Percentiles rank a stretch among this genome's conserved stretches.
Evolutionary conservation across 1,284 basidiomycete genomes (phyloP).

Genomic region (Porogramme epimiltina): DNA sequence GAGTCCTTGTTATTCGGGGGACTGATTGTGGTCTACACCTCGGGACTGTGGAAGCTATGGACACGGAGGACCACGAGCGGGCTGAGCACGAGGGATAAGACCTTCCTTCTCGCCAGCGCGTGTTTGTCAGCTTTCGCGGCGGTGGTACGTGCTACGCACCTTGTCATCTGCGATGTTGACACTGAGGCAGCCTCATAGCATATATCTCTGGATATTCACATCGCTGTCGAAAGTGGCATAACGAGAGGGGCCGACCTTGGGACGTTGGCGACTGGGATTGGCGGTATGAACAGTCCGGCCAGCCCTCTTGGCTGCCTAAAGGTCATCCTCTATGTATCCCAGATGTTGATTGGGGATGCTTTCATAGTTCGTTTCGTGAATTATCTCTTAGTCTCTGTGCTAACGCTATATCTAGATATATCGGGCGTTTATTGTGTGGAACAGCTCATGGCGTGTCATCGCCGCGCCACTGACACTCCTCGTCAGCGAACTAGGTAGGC

Average conservation of each 20-base stretch:
- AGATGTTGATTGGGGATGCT: background rate
- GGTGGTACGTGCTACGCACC: background rate
- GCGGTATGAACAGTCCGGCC: background rate
- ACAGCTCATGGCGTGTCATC: slow-evolving; percentile 10
- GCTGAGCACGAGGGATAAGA: background rate
- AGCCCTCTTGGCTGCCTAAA: background rate
- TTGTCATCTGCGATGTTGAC: background rate
- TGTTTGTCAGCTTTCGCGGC: background rate
- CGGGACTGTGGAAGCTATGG: background rate
- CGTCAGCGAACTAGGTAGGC: slow-evolving; percentile 7
- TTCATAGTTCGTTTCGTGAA: background rate
- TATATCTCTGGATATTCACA: background rate
- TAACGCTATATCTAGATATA: slow-evolving; percentile 9
- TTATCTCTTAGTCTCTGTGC: background rate
- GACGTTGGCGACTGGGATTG: background rate
- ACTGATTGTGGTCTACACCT: background rate
- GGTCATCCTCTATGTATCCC: background rate
- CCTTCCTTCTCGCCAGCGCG: background rate
- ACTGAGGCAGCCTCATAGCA: background rate
- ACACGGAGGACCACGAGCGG: no score
- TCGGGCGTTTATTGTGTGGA: slow-evolving; percentile 18
- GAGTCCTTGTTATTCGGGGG: background rate
- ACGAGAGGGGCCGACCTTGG: background rate
- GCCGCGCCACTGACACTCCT: background rate
- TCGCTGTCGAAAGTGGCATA: background rate